A percentile compares a stretch with the other conserved stretches of the same genome.
Conservation (phyloP, 148 eudicot genomes). For the Vaccinium macrocarpon region DNA sequence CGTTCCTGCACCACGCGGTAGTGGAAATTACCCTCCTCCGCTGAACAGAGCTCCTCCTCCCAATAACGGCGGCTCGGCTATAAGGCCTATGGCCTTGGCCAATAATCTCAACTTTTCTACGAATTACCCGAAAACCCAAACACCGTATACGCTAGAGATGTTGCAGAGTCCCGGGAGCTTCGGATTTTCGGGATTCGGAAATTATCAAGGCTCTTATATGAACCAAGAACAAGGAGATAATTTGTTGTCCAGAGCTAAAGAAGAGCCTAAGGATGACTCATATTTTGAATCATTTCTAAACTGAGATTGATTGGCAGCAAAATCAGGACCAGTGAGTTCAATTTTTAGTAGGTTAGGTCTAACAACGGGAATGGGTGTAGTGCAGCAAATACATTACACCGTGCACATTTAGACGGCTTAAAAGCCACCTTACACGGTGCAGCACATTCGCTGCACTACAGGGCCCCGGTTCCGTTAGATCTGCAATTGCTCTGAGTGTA, state of each 20-base stretch:
- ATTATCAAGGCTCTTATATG: slow-evolving; percentile 26
- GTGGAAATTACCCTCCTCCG: slow-evolving; percentile 36
- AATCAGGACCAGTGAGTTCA: background rate
- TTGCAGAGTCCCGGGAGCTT: slow-evolving; percentile 35
- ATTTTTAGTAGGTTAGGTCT: background rate
- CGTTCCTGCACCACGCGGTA: slow-evolving; percentile 77
- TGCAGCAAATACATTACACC: too few species aligned
- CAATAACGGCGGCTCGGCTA: slow-evolving; percentile 21
- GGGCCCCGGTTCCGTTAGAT: background rate
- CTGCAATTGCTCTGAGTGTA: background rate
- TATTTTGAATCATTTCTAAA: slow-evolving; percentile 43
- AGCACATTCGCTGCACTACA: too few species aligned
- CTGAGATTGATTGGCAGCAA: slow-evolving; percentile 20
- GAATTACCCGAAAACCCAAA: slow-evolving; percentile 26
- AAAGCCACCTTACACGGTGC: too few species aligned
- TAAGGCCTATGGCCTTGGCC: slow-evolving; percentile 48
- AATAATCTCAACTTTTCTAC: background rate
- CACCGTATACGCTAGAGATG: slow-evolving; percentile 54
- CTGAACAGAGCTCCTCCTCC: slow-evolving; percentile 23
- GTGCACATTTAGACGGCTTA: too few species aligned
- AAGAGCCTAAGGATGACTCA: slow-evolving; percentile 65
- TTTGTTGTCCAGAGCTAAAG: slow-evolving; percentile 35
- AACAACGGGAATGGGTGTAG: too few species aligned
- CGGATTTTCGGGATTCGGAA: slow-evolving; percentile 46
- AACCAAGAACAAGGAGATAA: slow-evolving; percentile 29